Evolutionary conservation across 1,139 yeast species (phyloP).

Genomic region (Suhomyces yuchorum): DNA sequence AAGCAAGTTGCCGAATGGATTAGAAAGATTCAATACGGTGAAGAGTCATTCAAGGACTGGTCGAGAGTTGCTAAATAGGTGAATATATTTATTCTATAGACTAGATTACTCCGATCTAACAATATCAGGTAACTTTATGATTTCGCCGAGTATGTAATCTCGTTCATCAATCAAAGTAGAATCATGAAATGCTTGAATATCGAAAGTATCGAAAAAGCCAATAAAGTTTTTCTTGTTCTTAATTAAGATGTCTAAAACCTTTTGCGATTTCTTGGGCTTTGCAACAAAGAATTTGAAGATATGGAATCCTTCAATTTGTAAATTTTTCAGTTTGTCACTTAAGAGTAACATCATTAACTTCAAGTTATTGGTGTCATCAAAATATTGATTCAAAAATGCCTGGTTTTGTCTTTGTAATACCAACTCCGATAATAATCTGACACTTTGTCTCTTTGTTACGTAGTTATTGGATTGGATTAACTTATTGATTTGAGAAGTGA

Average conservation of each 20-base stretch:
- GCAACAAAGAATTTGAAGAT: conserved; percentile 93
- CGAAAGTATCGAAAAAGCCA: conserved; percentile 67
- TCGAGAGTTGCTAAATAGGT: conserved; percentile 48
- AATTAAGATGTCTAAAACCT: conserved; percentile 74
- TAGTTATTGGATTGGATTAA: conserved; percentile 78
- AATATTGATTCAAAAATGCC: conserved; percentile 71
- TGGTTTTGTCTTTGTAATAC: conserved; percentile 77
- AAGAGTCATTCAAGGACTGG: conserved; percentile 64
- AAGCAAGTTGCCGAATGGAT: conserved; percentile 80
- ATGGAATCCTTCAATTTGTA: conserved; percentile 89
- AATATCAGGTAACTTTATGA: conserved; percentile 60
- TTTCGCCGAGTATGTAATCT: conserved; percentile 75
- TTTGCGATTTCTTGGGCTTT: conserved; percentile 85
- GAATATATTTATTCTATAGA: neutral
- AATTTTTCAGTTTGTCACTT: conserved; percentile 85
- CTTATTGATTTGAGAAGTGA: conserved; percentile 64
- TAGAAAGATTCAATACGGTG: conserved; percentile 86
- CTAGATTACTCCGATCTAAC: conserved; percentile 5
- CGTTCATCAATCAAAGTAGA: conserved; percentile 75
- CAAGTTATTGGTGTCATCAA: conserved; percentile 77
- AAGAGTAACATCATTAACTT: conserved; percentile 83
- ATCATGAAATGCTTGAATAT: conserved; percentile 64
- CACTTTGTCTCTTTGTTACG: conserved; percentile 89
- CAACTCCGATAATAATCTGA: conserved; percentile 73
- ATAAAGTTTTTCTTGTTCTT: conserved; percentile 81